A percentile compares a stretch with the other conserved stretches of the same genome.
phyloP scores from a whole-genome alignment of 2,329 filamentous ascomycete genomes.

The Penicillium decumbens region DNA sequence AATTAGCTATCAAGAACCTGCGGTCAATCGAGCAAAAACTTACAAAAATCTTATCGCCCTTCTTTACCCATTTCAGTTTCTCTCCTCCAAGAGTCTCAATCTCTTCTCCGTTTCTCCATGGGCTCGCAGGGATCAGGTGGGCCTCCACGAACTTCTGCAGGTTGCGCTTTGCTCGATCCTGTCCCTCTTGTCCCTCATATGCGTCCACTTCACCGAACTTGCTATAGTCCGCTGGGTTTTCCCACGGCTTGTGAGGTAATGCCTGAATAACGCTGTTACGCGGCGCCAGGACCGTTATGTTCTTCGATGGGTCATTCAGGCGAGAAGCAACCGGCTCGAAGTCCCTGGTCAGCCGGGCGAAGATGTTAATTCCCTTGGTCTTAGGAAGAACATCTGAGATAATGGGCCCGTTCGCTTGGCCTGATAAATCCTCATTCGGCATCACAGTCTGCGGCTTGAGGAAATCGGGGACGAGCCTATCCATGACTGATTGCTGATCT shows the following conservation, averaged over 20 bases:
- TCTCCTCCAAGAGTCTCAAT: slow-evolving; percentile 63
- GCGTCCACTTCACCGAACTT: slow-evolving; percentile 59
- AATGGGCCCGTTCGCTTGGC: slow-evolving; percentile 51
- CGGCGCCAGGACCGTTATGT: slow-evolving; percentile 83
- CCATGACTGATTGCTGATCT: slow-evolving; percentile 27
- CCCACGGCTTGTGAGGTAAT: slow-evolving; percentile 71
- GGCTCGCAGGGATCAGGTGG: slow-evolving; percentile 70
- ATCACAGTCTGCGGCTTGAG: slow-evolving; percentile 21
- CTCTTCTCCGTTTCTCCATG: slow-evolving; percentile 68
- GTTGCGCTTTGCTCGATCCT: slow-evolving; percentile 71
- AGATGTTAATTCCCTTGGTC: slow-evolving; percentile 74
- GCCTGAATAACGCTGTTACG: slow-evolving; percentile 73
- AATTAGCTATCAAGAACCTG: slow-evolving; percentile 8
- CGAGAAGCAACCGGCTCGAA: slow-evolving; percentile 64
- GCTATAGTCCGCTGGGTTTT: slow-evolving; percentile 67
- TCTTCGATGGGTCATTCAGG: slow-evolving; percentile 61
- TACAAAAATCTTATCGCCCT: slow-evolving; percentile 60
- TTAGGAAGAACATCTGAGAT: slow-evolving; percentile 81
- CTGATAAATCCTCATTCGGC: slow-evolving; percentile 11
- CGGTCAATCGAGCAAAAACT: slow-evolving; percentile 28
- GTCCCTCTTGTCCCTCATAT: slow-evolving; percentile 70
- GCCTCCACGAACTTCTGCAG: slow-evolving; percentile 76
- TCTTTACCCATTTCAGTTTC: slow-evolving; percentile 78
- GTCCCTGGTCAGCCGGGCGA: slow-evolving; percentile 74
- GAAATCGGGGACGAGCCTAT: slow-evolving; percentile 19